phyloP scores from a whole-genome alignment of 2,329 filamentous ascomycete species.

The Xylaria sp. region DNA sequence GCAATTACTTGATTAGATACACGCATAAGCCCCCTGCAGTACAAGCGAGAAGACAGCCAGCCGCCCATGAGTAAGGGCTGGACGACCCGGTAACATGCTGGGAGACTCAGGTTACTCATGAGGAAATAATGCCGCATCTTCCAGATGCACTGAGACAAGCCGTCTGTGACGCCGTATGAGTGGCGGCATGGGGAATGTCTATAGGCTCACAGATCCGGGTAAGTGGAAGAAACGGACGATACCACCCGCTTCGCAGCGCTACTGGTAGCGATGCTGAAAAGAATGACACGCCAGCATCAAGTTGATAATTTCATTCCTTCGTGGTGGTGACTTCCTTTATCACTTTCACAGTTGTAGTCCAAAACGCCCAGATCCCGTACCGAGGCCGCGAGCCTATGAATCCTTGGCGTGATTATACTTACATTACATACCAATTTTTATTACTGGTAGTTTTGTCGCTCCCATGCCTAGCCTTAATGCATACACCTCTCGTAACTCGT shows the following conservation, averaged over 20 bases:
- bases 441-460: slow-evolving; percentile 5
- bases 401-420: neutral
- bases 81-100: neutral
- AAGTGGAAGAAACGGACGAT: slow-evolving; percentile 11
- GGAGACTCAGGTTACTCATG: neutral
- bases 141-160: neutral
- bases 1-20: neutral
- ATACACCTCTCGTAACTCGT: neutral
- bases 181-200: neutral
- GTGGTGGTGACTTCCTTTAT: neutral
- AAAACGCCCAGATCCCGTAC: slow-evolving; percentile 12
- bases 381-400: neutral
- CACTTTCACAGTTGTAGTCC: neutral
- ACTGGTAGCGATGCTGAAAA: neutral
- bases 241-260: neutral
- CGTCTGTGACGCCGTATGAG: neutral
- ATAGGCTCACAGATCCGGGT: neutral
- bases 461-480: neutral
- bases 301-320: slow-evolving; percentile 17
- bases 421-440: slow-evolving; percentile 3
- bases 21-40: neutral
- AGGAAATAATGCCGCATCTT: neutral
- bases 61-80: neutral
- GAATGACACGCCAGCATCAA: neutral
- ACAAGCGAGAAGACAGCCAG: neutral